Evolutionary conservation across 2,329 filamentous ascomycete genomes (phyloP), one percentile per base, ranked within the genome.

Genomic region (Botrytis squamosa): DNA sequence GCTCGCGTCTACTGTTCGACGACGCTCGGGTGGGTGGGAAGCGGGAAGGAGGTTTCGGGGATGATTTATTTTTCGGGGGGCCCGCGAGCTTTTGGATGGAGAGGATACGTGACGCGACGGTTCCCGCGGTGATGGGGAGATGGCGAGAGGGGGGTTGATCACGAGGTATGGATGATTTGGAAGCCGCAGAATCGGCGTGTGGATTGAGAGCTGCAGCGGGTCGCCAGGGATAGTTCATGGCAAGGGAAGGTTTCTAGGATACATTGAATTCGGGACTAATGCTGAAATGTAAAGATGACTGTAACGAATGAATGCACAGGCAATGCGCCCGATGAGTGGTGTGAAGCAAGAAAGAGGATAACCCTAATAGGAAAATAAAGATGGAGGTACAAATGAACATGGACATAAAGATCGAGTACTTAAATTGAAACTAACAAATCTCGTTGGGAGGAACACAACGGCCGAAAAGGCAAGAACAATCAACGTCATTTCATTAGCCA

Each of bases 101-200:
- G 46, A 76, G 77, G 74, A 82, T 76, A 65, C 80, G 82, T 25
- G 81, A 81, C 22, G 79, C 78, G 18, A 84, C 81, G 62, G 81
- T 82, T 59, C 82, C 82, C 55, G 73, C 75, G 52, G 81, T 79
- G 75, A 83, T 78, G 33, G 71, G 62, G 59, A 72, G 46, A 29
- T 62, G 40, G 25, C n/a, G 67, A n/a, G 38, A 25, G 25, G 49
- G 46, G 18, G 22, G 49, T 3, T 42, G 12, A 38, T 38, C 16
- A 44, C 57, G 29, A 64, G 59, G 57, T 33, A 70, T 64, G 38
- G 69, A 52, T 64, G 33, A 25, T 20, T n/a, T 49, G 10, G 55
- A 52, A 40, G 42, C 59, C 59, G 40, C 59, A 52, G 42, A 71
- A 62, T 71, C 59, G 42, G 33, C 57, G 33, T 63, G 12, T 57